Base-by-base conservation (phyloP, 202 grass and related monocot species). In the Carex arenaria region DNA sequence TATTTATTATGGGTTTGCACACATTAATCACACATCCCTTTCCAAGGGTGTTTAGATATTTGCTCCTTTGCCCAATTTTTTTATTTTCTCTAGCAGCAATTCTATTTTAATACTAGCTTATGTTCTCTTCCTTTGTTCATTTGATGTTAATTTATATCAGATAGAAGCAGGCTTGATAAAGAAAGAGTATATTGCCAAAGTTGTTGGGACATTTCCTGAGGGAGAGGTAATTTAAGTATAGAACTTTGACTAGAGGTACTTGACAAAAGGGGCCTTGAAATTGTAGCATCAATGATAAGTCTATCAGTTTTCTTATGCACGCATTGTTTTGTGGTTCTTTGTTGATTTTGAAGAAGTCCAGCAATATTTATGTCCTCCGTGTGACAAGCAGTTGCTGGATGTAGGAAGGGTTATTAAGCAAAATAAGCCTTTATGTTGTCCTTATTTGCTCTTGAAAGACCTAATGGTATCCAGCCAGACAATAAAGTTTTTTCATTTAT, bases 111-210 rank as follows among this genome's bases (percentile, higher is more conserved):
- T 57, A 77, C 52, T 55, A 18, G 13, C 52, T 77, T 57, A 52
- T 36, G 13, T 32, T 77, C 13, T 30, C 28, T 77, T 56, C 26
- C 12, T 22, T 31, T 74, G 5, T 17, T 22, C 45, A 26, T 53
- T 17, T 74, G 47, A 57, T 57, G 3, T 57, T 77, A 19, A 34
- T 80, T 64, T 19, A 6, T 14, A 40, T 80, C 66, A 98, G 91
- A 93, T 98, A 75, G 93, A 98, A 88, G 86, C 85, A 86, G 85
- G 91, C 52, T 84, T 95, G 51, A 62, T 98, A 77, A 84, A 93
- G 56, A 98, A 98, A 66, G 93, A 98, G 82, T 98, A 98, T 84
- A 90, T 98, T 71, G 96, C 96, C 54, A 98, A 89, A 78, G 93
- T 98, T 87, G 79, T 95, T 77, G 93, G 96, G 14, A 81, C 91